Percentiles rank a stretch among this genome's conserved stretches.
Conservation (phyloP, 257 asterid species). For the Leptodermis oblonga region DNA sequence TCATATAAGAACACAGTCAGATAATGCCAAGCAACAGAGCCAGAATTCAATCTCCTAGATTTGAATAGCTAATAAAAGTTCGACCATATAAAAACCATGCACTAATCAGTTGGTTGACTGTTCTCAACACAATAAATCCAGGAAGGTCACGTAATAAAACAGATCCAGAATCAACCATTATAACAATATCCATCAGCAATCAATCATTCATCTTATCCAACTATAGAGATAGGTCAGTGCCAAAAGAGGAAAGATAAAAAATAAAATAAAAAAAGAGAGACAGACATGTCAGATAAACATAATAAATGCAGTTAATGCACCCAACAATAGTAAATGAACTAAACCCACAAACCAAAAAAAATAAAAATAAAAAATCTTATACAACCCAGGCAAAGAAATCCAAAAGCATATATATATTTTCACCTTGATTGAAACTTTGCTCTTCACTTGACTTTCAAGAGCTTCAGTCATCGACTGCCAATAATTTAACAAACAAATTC, state of each 20-base stretch:
- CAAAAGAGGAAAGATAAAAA: no score
- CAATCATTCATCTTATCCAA: not conserved
- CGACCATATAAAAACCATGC: no score
- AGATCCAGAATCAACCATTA: not conserved
- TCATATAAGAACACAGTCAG: no score
- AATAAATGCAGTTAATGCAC: no score
- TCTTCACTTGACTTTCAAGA: conserved; percentile 69
- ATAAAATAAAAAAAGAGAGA: no score
- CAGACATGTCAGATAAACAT: not conserved
- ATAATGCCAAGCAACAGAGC: not conserved
- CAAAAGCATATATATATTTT: not conserved
- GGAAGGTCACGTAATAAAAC: not conserved
- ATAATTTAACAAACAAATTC: conserved; percentile 4
- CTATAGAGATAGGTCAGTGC: not conserved
- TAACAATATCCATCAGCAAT: not conserved
- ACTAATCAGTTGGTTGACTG: not conserved
- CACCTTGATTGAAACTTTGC: conserved; percentile 78
- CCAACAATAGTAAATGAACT: no score
- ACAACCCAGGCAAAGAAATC: not conserved
- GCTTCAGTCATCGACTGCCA: conserved; percentile 88
- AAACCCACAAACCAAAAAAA: not conserved
- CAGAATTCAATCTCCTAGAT: not conserved
- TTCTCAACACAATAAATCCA: not conserved
- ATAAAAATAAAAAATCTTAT: not conserved
- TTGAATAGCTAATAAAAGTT: not conserved